A percentile compares a stretch with the other conserved stretches of the same genome.
Conservation (phyloP, 2,329 filamentous ascomycete species). For the Bertia moriformis region DNA sequence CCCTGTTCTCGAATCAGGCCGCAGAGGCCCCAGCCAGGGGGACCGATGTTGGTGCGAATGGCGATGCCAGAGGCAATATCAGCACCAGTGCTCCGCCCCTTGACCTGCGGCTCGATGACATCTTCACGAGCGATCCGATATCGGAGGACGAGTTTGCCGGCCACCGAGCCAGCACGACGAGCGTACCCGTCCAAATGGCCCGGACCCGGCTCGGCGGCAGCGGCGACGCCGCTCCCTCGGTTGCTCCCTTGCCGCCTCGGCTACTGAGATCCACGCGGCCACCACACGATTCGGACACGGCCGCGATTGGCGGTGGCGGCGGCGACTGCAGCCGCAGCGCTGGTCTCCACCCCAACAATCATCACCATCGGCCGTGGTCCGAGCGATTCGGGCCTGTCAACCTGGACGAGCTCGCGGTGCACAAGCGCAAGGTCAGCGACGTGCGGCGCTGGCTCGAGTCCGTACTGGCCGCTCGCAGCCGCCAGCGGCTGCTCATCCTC, state of each 20-base stretch:
- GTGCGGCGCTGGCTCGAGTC: conserved; percentile 71
- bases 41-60: too few species aligned
- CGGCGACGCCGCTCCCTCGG: too few species aligned
- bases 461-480: conserved; percentile 49
- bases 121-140: conserved; percentile 33
- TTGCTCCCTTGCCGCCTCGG: too few species aligned
- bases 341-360: too few species aligned
- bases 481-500: conserved; percentile 65
- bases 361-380: conserved; percentile 69
- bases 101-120: conserved; percentile 25
- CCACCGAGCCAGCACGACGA: conserved; percentile 31
- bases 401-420: conserved; percentile 76
- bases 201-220: too few species aligned
- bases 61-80: too few species aligned
- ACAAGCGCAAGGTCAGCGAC: conserved; percentile 85
- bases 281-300: conserved; percentile 1
- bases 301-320: conserved; percentile 12
- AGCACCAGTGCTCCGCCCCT: conserved; percentile 15
- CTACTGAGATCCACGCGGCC: too few species aligned
- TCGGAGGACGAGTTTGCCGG: conserved; percentile 43
- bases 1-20: conserved; percentile 47
- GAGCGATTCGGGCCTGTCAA: conserved; percentile 66
- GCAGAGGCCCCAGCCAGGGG: too few species aligned
- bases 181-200: conserved; percentile 38
- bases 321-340: conserved; percentile 14